Conservation (phyloP, 192 early-diverging fungal species). For the Coemansia sp. region DNA sequence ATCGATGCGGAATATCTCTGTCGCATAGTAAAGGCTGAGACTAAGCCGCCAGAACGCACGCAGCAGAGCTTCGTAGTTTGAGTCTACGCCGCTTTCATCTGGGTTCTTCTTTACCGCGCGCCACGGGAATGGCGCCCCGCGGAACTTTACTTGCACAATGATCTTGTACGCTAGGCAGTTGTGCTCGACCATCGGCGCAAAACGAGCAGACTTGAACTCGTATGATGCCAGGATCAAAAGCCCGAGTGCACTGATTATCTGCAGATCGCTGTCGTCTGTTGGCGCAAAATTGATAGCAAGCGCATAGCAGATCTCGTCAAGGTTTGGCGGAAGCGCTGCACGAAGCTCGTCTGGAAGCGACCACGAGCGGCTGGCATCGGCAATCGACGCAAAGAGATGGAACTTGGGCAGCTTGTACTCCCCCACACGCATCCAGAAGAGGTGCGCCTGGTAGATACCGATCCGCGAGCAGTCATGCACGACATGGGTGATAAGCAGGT, state of each 20-base stretch:
- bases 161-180: constrained; percentile 50
- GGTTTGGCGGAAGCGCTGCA: constrained; percentile 47
- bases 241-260: constrained; percentile 29
- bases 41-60: constrained; percentile 54
- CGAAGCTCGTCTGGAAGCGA: constrained; percentile 51
- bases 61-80: constrained; percentile 51
- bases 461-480: constrained; percentile 56
- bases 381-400: constrained; percentile 47
- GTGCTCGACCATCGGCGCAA: constrained; percentile 57
- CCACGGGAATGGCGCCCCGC: constrained; percentile 52
- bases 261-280: constrained; percentile 18
- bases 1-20: constrained; percentile 54
- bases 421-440: constrained; percentile 56
- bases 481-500: constrained; percentile 53
- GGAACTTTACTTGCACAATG: constrained; percentile 49
- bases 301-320: constrained; percentile 53
- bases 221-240: constrained; percentile 46
- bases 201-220: constrained; percentile 58
- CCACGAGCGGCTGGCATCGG: constrained; percentile 56
- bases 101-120: constrained; percentile 30
- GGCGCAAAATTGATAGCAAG: constrained; percentile 34
- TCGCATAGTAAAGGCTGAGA: constrained; percentile 43
- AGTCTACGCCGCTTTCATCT: constrained; percentile 33
- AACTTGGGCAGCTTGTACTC: constrained; percentile 49
- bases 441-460: constrained; percentile 49